Evolutionary conservation across 331 rosid species (phyloP), one percentile per base, ranked within the genome.

Genomic region (Malus hybrid): DNA sequence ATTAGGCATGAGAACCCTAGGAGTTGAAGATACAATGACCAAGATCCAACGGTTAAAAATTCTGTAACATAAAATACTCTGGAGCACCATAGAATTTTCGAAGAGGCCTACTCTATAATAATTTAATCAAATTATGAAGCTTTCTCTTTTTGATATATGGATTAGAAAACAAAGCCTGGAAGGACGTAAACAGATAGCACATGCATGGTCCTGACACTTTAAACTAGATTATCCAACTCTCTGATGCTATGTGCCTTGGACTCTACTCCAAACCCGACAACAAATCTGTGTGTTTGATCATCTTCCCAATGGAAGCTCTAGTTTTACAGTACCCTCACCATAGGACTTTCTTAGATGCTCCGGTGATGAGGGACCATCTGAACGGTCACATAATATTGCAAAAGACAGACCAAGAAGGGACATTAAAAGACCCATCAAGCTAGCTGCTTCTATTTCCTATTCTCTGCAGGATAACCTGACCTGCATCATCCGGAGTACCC

Each of bases 231-330:
- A 61, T 66, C 70, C 20, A 6, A 65, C 24, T 3, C 12, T 15
- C 12, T 15, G 28, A 20, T 70, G 66, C 24, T 54, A 29, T 52
- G 33, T 63, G 36, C 19, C 67, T 32, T 61, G 27, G 69, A 73
- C 39, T 71, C 6, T 33, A 36, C 59, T 44, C 67, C 63, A 69
- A 67, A 69, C 73, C 32, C 55, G 42, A 67, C 60, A 71, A 60
- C 28, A 36, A 55, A 74, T 66, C 22, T 62, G 52, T 75, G 48
- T 79, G 18, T 52, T 65, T 10, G 32, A 10, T 72, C 32, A 61
- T 61, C 75, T 75, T 66, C 59, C 61, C 39, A 54, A 65, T 50
- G 60, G 60, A 70, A 64, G 64, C 73, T 70, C 44, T 28, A 64
- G 32, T 46, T 44, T 46, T 42, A 63, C 33, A 42, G 46, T 42